phyloP scores from a whole-genome alignment of 768 basidiomycete species.

The Psilocybe subaeruginosa region DNA sequence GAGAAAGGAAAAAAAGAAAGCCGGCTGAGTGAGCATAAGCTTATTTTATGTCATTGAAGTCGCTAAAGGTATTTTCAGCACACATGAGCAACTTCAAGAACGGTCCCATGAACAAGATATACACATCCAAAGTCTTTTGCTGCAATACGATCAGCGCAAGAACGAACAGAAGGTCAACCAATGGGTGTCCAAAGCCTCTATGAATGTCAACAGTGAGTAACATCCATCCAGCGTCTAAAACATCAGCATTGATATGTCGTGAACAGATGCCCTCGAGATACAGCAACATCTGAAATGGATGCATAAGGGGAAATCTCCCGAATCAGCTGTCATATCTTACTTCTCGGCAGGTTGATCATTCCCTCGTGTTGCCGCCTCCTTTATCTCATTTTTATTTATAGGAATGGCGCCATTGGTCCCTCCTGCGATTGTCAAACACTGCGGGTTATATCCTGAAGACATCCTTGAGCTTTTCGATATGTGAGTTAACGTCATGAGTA shows the following conservation, averaged over 20 bases:
- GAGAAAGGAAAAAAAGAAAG: conserved; percentile 59
- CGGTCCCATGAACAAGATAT: conserved; percentile 46
- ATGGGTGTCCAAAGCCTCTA: conserved; percentile 39
- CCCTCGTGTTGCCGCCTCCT: not conserved
- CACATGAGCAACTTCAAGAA: conserved; percentile 56
- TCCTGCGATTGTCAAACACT: conserved; percentile 51
- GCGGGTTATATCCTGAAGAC: conserved; percentile 52
- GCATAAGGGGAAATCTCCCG: conserved; percentile 36
- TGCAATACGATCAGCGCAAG: conserved; percentile 44
- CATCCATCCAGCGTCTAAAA: not conserved
- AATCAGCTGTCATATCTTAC: conserved; percentile 36
- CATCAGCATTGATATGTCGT: not conserved
- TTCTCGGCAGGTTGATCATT: conserved; percentile 35
- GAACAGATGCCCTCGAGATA: conserved; percentile 7
- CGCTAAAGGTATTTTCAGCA: conserved; percentile 32
- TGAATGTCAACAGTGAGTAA: conserved; percentile 15
- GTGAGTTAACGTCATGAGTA: conserved; percentile 33
- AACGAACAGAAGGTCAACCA: conserved; percentile 42
- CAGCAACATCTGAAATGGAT: conserved; percentile 18
- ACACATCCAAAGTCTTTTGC: conserved; percentile 46
- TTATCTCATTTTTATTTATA: conserved; percentile 13
- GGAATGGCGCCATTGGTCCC: conserved; percentile 26
- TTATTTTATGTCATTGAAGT: not conserved
- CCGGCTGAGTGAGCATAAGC: conserved; percentile 49
- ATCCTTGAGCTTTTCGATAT: conserved; percentile 54